These are phyloP conservation scores for Suillus decipiens DNA, from an alignment of 768 basidiomycete genomes.

Conservation along the genomic window DNA sequence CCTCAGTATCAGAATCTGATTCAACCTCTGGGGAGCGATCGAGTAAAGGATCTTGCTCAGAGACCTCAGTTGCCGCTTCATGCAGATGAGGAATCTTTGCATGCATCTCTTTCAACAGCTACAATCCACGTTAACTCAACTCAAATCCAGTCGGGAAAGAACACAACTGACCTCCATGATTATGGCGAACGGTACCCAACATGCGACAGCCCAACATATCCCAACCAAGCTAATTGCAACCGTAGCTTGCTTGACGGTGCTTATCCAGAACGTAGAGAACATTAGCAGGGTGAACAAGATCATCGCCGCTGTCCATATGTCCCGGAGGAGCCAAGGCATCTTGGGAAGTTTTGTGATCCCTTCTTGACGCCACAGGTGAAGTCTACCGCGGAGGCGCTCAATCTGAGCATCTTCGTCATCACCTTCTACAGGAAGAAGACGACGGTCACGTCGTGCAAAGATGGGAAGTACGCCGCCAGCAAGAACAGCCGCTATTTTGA, in stretches of 20 bases:
- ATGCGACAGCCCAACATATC: conserved; percentile 96
- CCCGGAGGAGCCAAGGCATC: conserved; percentile 88
- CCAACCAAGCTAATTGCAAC: conserved; percentile 82
- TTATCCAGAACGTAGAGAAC: conserved; percentile 84
- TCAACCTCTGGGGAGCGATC: conserved; percentile 53
- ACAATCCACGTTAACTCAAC: conserved; percentile 6
- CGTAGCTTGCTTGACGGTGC: conserved; percentile 79
- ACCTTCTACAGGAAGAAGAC: conserved; percentile 69
- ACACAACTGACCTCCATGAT: conserved; percentile 89
- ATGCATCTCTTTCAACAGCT: conserved; percentile 78
- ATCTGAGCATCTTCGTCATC: conserved; percentile 75
- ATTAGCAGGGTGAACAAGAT: conserved; percentile 78
- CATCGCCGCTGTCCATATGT: conserved; percentile 91
- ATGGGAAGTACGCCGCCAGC: conserved; percentile 83
- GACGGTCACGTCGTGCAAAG: conserved; percentile 78
- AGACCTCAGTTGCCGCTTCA: conserved; percentile 32
- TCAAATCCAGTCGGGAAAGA: conserved; percentile 22
- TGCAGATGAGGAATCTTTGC: conserved; percentile 29
- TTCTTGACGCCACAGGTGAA: conserved; percentile 83
- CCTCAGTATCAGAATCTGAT: conserved; percentile 40
- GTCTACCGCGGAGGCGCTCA: conserved; percentile 64
- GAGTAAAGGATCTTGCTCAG: conserved; percentile 56
- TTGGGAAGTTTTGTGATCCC: conserved; percentile 78
- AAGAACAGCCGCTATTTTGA: conserved; percentile 70
- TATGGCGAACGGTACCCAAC: conserved; percentile 96